Base-by-base conservation (phyloP, 2,329 filamentous ascomycete species). In the Talaromyces sp. region DNA sequence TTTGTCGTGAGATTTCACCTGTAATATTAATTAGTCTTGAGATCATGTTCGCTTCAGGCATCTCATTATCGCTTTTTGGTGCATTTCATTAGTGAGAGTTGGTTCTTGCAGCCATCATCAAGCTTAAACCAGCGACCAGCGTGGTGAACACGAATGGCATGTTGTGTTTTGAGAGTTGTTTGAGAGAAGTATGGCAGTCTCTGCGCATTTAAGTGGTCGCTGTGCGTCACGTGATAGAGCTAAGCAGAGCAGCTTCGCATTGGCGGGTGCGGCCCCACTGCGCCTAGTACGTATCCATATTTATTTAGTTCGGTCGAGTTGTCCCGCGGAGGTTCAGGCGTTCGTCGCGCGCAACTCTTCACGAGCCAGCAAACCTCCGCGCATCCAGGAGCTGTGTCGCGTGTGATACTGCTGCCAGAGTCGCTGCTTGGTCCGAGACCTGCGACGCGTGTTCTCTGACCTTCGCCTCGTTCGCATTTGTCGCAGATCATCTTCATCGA, bases 191-290 rank as follows among this genome's bases (percentile, higher is more conserved):
- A 4, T 17, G n/a, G n/a, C 43, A 12, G 14, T 46, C 43, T 14
- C 43, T 9, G 43, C 43, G 43, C 43, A 24, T 4, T 51, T 29
- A 26, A 52, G 17, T 52, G 11, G 8, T 29, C 9, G 12, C 24
- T 70, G 69, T 71, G 69, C 65, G 66, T 69, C 69, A 71, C 69
- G 64, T 71, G 69, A 71, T 56, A 11, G 58, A 63, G 65, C 65
- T 67, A 66, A 67, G 2, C 24, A 46, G 3, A 56, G 6, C 50
- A 31, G 9, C 64, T 53, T 67, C 64, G 65, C 65, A 67, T 53
- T 63, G 55, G 32, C 19, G 53, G 21, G 19, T 4, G 14, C 8
- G 11, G 19, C 51, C 41, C 50, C 38, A 32, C 51, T 11, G 26
- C 12, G 24, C 21, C 11, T 50, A n/a, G n/a, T n/a, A n/a, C n/a